A percentile compares a stretch with the other conserved stretches of the same genome.
Conservation (phyloP, 495 filamentous ascomycete species). For the Usnea hakonensis region DNA sequence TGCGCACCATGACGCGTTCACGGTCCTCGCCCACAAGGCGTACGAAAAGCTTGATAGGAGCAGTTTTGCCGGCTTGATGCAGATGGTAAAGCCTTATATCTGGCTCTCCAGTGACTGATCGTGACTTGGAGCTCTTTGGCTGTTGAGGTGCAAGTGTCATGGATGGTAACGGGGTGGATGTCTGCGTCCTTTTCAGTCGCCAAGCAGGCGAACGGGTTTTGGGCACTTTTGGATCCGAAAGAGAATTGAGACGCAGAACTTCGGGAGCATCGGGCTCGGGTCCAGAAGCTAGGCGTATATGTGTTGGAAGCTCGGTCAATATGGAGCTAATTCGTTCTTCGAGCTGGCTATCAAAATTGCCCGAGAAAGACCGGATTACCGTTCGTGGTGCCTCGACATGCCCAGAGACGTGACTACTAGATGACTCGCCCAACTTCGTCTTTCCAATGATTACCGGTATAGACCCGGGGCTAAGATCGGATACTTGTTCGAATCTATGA, state of each 20-base stretch:
- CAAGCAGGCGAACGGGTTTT: constrained; percentile 5
- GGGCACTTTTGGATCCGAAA: constrained; percentile 3
- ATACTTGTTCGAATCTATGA: constrained; percentile 15
- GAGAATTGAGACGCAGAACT: background rate
- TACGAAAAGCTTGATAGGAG: constrained; percentile 88
- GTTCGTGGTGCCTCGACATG: background rate
- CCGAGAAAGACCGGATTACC: background rate
- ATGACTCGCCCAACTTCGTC: background rate
- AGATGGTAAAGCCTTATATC: constrained; percentile 91
- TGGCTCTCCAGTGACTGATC: constrained; percentile 40
- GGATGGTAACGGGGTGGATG: constrained; percentile 48
- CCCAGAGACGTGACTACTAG: background rate
- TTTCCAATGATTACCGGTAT: constrained; percentile 12
- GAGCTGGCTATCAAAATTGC: constrained; percentile 54
- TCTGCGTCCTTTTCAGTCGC: constrained; percentile 16
- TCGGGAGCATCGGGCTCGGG: constrained; percentile 31
- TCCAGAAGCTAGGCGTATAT: constrained; percentile 63
- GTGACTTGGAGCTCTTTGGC: constrained; percentile 34
- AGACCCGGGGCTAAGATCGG: constrained; percentile 9
- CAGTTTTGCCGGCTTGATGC: constrained; percentile 68
- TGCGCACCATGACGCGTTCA: constrained; percentile 95
- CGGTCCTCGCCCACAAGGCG: constrained; percentile 80
- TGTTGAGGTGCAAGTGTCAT: constrained; percentile 60
- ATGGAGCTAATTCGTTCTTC: constrained; percentile 82
- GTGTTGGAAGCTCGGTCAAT: constrained; percentile 68